Base-by-base conservation (phyloP, 768 basidiomycete genomes). In the Mycena indigotica region DNA sequence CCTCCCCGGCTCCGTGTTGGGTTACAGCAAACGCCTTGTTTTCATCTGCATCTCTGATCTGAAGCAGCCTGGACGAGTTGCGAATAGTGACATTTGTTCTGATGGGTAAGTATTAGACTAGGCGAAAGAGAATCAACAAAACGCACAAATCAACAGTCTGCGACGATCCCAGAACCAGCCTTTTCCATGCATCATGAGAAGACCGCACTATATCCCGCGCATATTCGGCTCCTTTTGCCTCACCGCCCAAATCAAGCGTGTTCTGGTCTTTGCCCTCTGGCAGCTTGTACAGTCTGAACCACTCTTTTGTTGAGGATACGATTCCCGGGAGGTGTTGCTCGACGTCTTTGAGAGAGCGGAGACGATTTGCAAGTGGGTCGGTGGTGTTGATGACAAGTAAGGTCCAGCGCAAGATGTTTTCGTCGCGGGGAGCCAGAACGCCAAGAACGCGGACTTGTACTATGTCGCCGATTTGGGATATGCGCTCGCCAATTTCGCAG, bases 331-430 rank as follows among this genome's bases (percentile, higher is more conserved):
- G 81, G 70, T 91, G 87, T 55, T 87, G 79, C 74, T 91, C 89
- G 69, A 92, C 86, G 69, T 91, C 90, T 73, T 89, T 89, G 56
- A 91, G 83, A 70, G 88, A 89, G 75, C 90, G 90, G 63, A 91
- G 78, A 69, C 87, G 83, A 62, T 83, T 72, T 19, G 90, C 90
- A 44, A 91, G 83, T 26, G 90, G 88, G 70, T 91, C 90, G 67
- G 84, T 80, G 64, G 87, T 78, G 68, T 91, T 89, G 60, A 91
- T 84, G 70, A 88, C 90, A 71, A 91, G 76, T 70, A 91, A 84
- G 74, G 91, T 91, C 88, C 89, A 91, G 78, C 90, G 88, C 49
- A 89, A 89, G 75, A 90, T 87, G 62, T 89, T 90, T 70, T 91
- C 89, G 69, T 91, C 89, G 65, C 91, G 83, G 52, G 90, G 77